Conservation (phyloP, 2,329 filamentous ascomycete genomes). For the Elsinoe perseae region DNA sequence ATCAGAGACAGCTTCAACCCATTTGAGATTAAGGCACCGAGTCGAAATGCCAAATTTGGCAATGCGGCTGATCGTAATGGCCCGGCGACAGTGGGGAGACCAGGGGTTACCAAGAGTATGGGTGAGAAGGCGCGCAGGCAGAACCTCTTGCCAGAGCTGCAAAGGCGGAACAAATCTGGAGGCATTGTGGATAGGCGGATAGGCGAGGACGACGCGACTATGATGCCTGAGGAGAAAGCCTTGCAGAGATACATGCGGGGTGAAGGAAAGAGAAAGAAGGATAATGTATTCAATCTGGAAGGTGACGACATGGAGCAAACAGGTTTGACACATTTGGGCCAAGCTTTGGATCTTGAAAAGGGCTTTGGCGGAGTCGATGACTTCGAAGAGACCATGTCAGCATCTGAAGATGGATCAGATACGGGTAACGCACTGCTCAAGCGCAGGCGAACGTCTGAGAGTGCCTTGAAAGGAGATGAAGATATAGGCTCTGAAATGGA, state of each 20-base stretch:
- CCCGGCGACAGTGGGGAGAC: conserved; percentile 57
- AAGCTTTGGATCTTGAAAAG: conserved; percentile 61
- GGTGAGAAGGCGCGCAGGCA: conserved; percentile 80
- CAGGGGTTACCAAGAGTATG: conserved; percentile 73
- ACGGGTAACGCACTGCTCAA: conserved; percentile 34
- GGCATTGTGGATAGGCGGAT: conserved; percentile 89
- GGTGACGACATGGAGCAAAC: conserved; percentile 59
- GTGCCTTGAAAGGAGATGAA: conserved; percentile 48
- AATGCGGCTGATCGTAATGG: conserved; percentile 57
- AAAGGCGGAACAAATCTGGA: conserved; percentile 80
- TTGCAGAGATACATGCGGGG: conserved; percentile 84
- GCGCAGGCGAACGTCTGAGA: conserved; percentile 33
- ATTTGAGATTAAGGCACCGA: conserved; percentile 80
- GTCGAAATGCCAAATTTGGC: conserved; percentile 71
- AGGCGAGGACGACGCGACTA: conserved; percentile 87
- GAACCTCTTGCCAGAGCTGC: conserved; percentile 83
- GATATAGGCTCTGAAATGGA: conserved; percentile 37
- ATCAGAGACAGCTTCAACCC: conserved; percentile 98
- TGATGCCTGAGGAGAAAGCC: conserved; percentile 90
- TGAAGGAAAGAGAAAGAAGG: conserved; percentile 71
- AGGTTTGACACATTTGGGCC: conserved; percentile 70
- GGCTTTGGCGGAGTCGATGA: conserved; percentile 42
- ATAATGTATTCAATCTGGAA: conserved; percentile 84
- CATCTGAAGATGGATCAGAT: conserved; percentile 31
- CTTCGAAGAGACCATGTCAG: conserved; percentile 38